Conservation (phyloP, 2,329 filamentous ascomycete species). For the Chrysosporium keratinophilum region DNA sequence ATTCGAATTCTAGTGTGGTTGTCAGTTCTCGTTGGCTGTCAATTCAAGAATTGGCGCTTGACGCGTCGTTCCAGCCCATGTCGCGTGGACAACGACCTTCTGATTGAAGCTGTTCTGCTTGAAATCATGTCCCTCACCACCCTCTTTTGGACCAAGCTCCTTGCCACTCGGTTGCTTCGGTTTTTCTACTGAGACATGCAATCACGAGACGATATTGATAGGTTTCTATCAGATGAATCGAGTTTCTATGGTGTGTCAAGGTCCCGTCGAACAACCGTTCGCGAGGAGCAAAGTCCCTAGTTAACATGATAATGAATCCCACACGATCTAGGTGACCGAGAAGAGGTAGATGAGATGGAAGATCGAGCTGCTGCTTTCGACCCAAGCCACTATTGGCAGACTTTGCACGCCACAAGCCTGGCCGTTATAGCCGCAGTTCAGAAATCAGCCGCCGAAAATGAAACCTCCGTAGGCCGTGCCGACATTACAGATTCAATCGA, state of each 20-base stretch:
- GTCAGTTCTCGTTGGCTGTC: too few species aligned
- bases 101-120: too few species aligned
- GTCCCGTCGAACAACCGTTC: background rate
- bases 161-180: background rate
- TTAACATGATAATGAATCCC: background rate
- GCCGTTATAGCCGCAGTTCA: slow-evolving; percentile 25
- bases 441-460: background rate
- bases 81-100: too few species aligned
- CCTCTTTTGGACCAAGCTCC: background rate
- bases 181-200: background rate
- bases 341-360: slow-evolving; percentile 41
- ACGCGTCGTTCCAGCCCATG: too few species aligned
- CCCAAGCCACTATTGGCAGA: slow-evolving; percentile 41
- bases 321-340: slow-evolving; percentile 43
- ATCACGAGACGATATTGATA: slow-evolving; percentile 13
- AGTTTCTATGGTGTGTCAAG: slow-evolving; percentile 34
- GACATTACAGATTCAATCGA: background rate
- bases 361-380: slow-evolving; percentile 45
- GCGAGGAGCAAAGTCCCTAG: background rate
- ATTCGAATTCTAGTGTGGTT: too few species aligned
- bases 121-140: too few species aligned
- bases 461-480: background rate
- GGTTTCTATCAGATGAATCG: slow-evolving; percentile 35
- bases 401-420: slow-evolving; percentile 24
- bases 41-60: too few species aligned